Conservation (phyloP, 495 filamentous ascomycete species). For the Chaetomium tenue region DNA sequence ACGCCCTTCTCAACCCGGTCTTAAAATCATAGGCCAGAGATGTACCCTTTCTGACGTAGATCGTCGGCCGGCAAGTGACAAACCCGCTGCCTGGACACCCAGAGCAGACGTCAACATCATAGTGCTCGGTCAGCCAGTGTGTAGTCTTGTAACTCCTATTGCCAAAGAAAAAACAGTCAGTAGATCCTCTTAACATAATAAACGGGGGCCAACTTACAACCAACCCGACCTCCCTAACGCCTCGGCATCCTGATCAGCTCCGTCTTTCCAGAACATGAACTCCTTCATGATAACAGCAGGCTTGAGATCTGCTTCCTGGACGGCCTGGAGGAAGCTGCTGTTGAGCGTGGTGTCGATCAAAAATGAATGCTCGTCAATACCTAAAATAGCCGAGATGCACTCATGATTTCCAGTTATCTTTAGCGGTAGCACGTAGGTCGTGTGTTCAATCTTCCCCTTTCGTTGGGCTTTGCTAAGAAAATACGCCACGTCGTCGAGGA, state of each 20-base stretch:
- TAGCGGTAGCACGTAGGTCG: not conserved
- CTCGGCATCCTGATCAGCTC: slow-evolving; percentile 4
- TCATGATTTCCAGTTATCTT: not conserved
- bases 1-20: not conserved
- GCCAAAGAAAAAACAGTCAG: not conserved
- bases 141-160: slow-evolving; percentile 12
- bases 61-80: slow-evolving; percentile 17
- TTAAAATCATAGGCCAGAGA: not conserved
- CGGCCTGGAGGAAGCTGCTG: slow-evolving; percentile 5
- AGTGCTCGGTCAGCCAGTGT: slow-evolving; percentile 22
- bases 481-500: slow-evolving; percentile 9
- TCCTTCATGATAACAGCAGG: slow-evolving; percentile 20
- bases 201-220: slow-evolving; percentile 8
- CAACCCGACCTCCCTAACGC: not conserved
- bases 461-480: slow-evolving; percentile 1
- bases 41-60: slow-evolving; percentile 20
- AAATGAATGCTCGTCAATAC: slow-evolving; percentile 17
- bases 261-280: slow-evolving; percentile 19
- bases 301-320: slow-evolving; percentile 6
- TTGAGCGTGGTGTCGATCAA: slow-evolving; percentile 23
- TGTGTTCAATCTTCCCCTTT: not conserved
- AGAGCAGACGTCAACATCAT: slow-evolving; percentile 18
- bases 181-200: not conserved
- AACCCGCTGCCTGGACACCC: slow-evolving; percentile 17
- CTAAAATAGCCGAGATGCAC: slow-evolving; percentile 14